A percentile compares a stretch with the other conserved stretches of the same genome.
Evolutionary conservation across 768 basidiomycete genomes (phyloP).

Genomic region (Obba rivulosa): DNA sequence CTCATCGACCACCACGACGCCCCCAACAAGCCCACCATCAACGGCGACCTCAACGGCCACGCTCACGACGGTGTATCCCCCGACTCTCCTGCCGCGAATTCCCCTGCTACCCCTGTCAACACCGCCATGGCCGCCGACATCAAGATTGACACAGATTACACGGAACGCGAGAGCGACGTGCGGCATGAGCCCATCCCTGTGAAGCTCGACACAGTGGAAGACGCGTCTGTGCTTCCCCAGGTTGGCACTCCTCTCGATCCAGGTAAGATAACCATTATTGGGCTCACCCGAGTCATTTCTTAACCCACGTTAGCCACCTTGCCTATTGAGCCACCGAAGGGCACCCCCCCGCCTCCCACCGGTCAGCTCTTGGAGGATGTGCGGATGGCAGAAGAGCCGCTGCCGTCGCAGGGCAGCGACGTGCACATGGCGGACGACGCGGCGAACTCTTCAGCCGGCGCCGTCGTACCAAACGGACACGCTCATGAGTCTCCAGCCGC

Average conservation of each 20-base stretch:
- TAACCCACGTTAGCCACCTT: conserved; percentile 35
- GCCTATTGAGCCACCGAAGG: conserved; percentile 38
- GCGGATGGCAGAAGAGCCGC: conserved; percentile 43
- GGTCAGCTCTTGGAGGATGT: conserved; percentile 47
- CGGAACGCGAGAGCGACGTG: conserved; percentile 63
- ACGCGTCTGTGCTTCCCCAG: conserved; percentile 41
- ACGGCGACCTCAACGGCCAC: conserved; percentile 14
- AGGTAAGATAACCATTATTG: conserved; percentile 32
- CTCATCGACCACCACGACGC: conserved; percentile 20
- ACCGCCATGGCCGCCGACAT: conserved; percentile 42
- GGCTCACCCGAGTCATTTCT: conserved; percentile 13
- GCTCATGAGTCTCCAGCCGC: conserved; percentile 16
- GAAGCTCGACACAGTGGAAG: conserved; percentile 38
- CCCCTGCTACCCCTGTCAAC: conserved; percentile 59
- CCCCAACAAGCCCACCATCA: conserved; percentile 7
- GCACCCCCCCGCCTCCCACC: conserved; percentile 41
- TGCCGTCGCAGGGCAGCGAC: conserved; percentile 9
- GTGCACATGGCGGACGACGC: conserved; percentile 22
- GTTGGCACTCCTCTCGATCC: conserved; percentile 41
- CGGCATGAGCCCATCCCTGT: conserved; percentile 53
- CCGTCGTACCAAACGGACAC: conserved; percentile 21
- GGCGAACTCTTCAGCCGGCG: conserved; percentile 15
- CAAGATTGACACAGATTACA: conserved; percentile 59
- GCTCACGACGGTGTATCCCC: conserved; percentile 17
- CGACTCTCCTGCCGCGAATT: conserved; percentile 40